Conservation (phyloP, 164 flowering plant genomes). For the Tetracentron sinense region DNA sequence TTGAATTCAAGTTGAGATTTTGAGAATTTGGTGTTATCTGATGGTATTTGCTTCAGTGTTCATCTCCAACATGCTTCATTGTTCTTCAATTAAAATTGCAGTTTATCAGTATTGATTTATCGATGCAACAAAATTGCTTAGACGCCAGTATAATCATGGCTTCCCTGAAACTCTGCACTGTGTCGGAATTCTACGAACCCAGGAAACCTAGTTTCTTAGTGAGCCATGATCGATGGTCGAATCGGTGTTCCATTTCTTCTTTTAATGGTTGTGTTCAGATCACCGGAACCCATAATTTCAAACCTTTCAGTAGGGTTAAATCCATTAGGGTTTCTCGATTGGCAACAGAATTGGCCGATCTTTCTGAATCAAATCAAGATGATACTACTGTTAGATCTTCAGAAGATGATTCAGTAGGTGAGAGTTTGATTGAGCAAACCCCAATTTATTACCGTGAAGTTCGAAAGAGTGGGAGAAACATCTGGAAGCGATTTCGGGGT, state of each 20-base stretch:
- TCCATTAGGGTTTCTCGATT: conserved; percentile 23
- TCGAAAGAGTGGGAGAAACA: conserved; percentile 19
- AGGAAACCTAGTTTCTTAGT: conserved; percentile 22
- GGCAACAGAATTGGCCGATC: conserved; percentile 11
- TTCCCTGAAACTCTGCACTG: conserved; percentile 32
- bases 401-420: conserved; percentile 6
- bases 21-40: neutral
- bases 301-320: conserved; percentile 26
- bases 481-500: conserved; percentile 28
- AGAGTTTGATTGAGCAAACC: conserved; percentile 10
- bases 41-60: neutral
- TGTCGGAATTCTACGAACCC: conserved; percentile 30
- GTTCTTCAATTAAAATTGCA: neutral
- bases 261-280: conserved; percentile 23
- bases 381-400: neutral
- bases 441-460: conserved; percentile 1
- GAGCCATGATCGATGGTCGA: conserved; percentile 14
- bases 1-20: neutral
- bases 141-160: conserved; percentile 29
- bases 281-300: conserved; percentile 13
- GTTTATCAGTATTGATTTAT: neutral
- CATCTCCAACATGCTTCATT: neutral
- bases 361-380: neutral
- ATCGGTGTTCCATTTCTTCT: conserved; percentile 11
- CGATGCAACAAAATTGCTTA: neutral